Evolutionary conservation across 1,284 basidiomycete genomes (phyloP).

Genomic region (Trametes hirsuta): DNA sequence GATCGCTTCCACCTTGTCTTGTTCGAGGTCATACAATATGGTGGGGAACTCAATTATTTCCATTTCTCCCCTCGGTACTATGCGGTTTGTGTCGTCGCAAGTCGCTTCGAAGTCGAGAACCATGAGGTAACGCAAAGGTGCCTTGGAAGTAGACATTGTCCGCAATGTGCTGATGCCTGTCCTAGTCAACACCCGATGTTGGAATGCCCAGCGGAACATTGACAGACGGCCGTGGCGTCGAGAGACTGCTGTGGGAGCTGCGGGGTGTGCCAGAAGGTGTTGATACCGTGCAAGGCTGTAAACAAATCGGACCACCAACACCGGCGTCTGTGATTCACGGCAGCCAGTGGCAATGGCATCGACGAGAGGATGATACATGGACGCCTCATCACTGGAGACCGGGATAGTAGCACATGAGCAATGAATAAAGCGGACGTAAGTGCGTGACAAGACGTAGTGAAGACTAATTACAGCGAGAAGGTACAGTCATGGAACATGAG

Average conservation of each 20-base stretch:
- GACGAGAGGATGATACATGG: too few species aligned
- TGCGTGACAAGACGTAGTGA: background rate
- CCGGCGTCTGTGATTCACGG: background rate
- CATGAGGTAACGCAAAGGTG: slow-evolving; percentile 31
- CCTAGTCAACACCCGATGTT: background rate
- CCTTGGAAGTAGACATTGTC: background rate
- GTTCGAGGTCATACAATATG: slow-evolving; percentile 35
- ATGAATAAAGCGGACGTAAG: background rate
- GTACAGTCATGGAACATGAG: background rate
- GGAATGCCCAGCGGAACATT: too few species aligned
- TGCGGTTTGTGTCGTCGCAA: slow-evolving; percentile 28
- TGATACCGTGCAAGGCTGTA: too few species aligned
- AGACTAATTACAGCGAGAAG: slow-evolving; percentile 3
- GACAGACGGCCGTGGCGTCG: too few species aligned
- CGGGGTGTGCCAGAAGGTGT: too few species aligned
- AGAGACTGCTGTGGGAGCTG: too few species aligned
- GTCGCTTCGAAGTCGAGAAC: slow-evolving; percentile 41
- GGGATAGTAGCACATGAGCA: too few species aligned
- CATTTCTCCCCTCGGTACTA: slow-evolving; percentile 21
- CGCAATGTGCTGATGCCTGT: background rate
- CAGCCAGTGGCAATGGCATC: too few species aligned
- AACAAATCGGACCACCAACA: background rate
- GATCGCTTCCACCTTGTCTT: slow-evolving; percentile 31
- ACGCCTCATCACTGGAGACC: too few species aligned
- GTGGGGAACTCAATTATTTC: slow-evolving; percentile 42